Base-by-base conservation (phyloP, 2,329 filamentous ascomycete species). In the Exophiala sideris region DNA sequence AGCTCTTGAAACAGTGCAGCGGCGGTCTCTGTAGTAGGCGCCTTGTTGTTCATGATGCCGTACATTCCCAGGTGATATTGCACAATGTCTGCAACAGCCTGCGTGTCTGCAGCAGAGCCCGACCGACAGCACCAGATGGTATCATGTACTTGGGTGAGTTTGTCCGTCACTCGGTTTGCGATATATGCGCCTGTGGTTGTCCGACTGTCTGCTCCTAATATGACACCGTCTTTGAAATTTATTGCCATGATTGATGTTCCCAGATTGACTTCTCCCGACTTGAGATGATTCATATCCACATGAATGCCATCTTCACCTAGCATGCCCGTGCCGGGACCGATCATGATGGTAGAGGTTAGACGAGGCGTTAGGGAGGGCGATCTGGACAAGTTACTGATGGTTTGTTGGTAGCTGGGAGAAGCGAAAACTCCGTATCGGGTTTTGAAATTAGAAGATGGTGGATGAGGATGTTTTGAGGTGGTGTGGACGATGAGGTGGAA, bases 121-220 rank as follows among this genome's bases (percentile, higher is more conserved):
- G 94, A 97, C 68, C 94, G 87, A 79, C 94, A 99, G 79, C 94
- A 99, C 94, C 94, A 99, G 75, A 99, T 97, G 56, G 92, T 97
- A 74, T 99, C 94, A 77, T 95, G 89, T 58, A 99, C 92, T 79
- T 91, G 88, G 67, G 94, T 99, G 71, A 99, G 85, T 81, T 99
- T 99, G 82, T 99, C 94, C 62, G 94, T 99, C 63, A 99, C 94
- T 80, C 94, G 87, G 76, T 99, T 99, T 67, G 94, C 94, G 70
- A 99, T 97, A 81, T 97, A 99, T 66, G 92, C 86, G 67, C 94
- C 94, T 51, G 92, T 99, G 44, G 94, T 99, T 63, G 94, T 99
- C 78, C 94, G 86, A 68, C 91, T 96, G 75, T 99, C 94, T 67
- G 94, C 94, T 63, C 94, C 88, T 39, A 99, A 82, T 75, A 99